Percentiles rank a stretch among this genome's conserved stretches.
phyloP scores from a whole-genome alignment of 495 filamentous ascomycete genomes.

The Geopyxis carbonaria region DNA sequence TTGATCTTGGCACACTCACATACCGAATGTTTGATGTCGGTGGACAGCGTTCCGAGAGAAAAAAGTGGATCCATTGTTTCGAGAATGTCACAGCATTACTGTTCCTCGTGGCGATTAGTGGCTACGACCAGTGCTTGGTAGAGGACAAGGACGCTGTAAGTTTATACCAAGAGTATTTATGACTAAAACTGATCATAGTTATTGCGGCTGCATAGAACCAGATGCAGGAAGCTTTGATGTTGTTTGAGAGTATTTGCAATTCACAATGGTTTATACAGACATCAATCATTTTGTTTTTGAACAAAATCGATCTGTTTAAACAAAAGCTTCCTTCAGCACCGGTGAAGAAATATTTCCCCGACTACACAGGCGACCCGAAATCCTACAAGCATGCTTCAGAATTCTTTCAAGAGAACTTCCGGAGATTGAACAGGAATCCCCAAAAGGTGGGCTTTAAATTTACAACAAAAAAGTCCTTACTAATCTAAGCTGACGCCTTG shows the following conservation, averaged over 20 bases:
- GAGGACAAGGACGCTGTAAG: slow-evolving; percentile 94
- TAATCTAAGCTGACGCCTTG: neutral
- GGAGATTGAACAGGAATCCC: slow-evolving; percentile 65
- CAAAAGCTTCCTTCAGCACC: slow-evolving; percentile 66
- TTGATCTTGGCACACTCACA: slow-evolving; percentile 84
- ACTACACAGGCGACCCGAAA: slow-evolving; percentile 51
- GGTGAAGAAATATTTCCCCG: slow-evolving; percentile 81
- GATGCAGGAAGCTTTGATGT: slow-evolving; percentile 98
- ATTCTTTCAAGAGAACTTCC: slow-evolving; percentile 85
- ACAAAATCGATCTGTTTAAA: slow-evolving; percentile 98
- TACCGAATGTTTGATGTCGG: slow-evolving; percentile 99
- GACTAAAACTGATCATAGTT: neutral
- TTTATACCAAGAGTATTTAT: slow-evolving; percentile 10
- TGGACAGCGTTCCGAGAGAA: slow-evolving; percentile 88
- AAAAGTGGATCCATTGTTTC: slow-evolving; percentile 99
- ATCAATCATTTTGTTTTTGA: slow-evolving; percentile 91
- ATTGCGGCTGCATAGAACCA: slow-evolving; percentile 72
- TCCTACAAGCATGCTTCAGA: slow-evolving; percentile 47
- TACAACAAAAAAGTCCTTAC: neutral
- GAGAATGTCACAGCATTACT: slow-evolving; percentile 88
- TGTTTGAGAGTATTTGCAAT: slow-evolving; percentile 94
- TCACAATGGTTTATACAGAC: slow-evolving; percentile 95
- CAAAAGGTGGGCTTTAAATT: slow-evolving; percentile 32
- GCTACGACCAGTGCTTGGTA: slow-evolving; percentile 91
- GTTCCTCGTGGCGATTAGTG: slow-evolving; percentile 89